A percentile compares a stretch with the other conserved stretches of the same genome.
These are phyloP conservation scores for Trypanosoma cruzi DNA, from an alignment of 208 protist species.

Conservation along the genomic window DNA sequence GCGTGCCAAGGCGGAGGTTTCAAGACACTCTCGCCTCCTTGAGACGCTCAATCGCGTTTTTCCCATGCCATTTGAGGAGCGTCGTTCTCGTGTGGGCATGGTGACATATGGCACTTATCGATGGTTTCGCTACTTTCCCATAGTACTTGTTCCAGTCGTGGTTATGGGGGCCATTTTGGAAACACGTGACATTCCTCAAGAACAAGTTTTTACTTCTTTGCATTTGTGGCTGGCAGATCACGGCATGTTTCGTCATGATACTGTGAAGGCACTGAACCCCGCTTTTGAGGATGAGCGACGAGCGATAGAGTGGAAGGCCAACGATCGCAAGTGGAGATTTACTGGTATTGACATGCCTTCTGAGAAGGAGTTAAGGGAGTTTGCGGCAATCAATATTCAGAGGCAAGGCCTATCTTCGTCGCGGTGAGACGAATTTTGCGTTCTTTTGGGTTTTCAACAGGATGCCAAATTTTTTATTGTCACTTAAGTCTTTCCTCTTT, in stretches of 20 bases:
- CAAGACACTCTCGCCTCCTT: constrained; percentile 76
- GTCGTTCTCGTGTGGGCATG: constrained; percentile 82
- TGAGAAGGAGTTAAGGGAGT: constrained; percentile 77
- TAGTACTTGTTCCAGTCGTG: constrained; percentile 69
- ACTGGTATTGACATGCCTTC: constrained; percentile 82
- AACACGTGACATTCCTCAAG: constrained; percentile 82
- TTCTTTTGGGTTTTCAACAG: background rate
- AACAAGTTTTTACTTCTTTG: constrained; percentile 84
- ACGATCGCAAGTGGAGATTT: constrained; percentile 88
- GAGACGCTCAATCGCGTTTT: constrained; percentile 88
- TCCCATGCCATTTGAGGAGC: constrained; percentile 87
- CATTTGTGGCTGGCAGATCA: constrained; percentile 90
- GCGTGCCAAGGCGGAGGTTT: constrained; percentile 83
- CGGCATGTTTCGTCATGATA: constrained; percentile 88
- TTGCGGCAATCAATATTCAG: constrained; percentile 88
- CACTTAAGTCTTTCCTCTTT: background rate
- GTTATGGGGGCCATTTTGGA: constrained; percentile 68
- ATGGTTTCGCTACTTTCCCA: constrained; percentile 81
- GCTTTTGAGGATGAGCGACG: constrained; percentile 87
- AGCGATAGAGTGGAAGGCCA: constrained; percentile 82
- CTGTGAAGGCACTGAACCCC: constrained; percentile 86
- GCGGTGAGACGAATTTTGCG: background rate
- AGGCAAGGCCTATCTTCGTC: constrained; percentile 31
- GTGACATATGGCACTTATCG: constrained; percentile 83
- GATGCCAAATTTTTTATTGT: background rate